Evolutionary conservation across 2,329 filamentous ascomycete species (phyloP).

Genomic region (Xylaria arbuscula): DNA sequence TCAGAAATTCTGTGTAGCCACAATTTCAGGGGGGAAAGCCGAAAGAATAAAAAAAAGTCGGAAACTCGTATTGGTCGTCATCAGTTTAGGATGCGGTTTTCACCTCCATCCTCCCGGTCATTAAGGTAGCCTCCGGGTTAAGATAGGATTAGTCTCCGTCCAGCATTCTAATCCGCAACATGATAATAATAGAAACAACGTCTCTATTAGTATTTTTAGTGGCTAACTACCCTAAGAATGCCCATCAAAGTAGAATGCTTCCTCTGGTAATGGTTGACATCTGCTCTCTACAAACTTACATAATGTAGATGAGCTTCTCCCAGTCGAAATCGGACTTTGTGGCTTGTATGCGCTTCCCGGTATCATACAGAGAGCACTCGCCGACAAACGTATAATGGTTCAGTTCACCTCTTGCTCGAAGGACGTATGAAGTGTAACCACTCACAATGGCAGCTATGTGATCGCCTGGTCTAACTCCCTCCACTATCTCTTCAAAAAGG

Average conservation of each 20-base stretch:
- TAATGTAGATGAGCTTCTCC: background rate
- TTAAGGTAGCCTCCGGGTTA: no score
- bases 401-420: background rate
- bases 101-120: no score
- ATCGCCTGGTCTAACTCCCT: no score
- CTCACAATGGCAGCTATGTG: background rate
- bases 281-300: background rate
- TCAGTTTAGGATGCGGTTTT: no score
- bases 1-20: no score
- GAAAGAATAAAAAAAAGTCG: no score
- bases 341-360: background rate
- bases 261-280: background rate
- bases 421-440: background rate
- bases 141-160: background rate
- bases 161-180: background rate
- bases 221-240: background rate
- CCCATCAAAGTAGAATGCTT: background rate
- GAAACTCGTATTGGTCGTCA: no score
- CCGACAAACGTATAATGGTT: background rate
- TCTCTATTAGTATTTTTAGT: background rate
- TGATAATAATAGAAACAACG: background rate
- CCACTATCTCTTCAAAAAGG: no score
- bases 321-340: background rate
- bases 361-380: background rate
- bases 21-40: no score